Percentiles rank a stretch among this genome's conserved stretches.
phyloP scores from a whole-genome alignment of 2,329 filamentous ascomycete species.

The Pseudocercospora eumusae region DNA sequence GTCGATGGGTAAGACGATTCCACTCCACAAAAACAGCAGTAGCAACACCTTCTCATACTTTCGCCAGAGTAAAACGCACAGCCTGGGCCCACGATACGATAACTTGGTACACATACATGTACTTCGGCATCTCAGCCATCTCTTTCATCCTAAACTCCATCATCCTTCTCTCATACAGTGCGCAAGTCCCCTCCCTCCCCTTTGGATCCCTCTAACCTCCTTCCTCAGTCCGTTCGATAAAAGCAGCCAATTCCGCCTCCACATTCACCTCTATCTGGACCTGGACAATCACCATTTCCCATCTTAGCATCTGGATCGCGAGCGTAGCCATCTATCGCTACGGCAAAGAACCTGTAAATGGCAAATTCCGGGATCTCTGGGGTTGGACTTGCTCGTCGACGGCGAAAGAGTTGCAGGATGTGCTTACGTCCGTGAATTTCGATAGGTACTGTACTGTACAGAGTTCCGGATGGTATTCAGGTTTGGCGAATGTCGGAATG shows the following conservation, averaged over 20 bases:
- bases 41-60: not conserved
- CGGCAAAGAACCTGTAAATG: slow-evolving; percentile 40
- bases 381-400: slow-evolving; percentile 44
- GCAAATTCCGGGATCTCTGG: slow-evolving; percentile 45
- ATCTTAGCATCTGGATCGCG: slow-evolving; percentile 43
- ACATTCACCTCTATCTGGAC: slow-evolving; percentile 36
- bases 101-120: slow-evolving; percentile 46
- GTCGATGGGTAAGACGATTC: slow-evolving; percentile 26
- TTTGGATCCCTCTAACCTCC: no score
- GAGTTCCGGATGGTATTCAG: slow-evolving; percentile 41
- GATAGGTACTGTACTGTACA: slow-evolving; percentile 42
- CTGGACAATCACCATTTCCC: slow-evolving; percentile 36
- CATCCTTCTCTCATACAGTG: slow-evolving; percentile 41
- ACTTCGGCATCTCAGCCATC: slow-evolving; percentile 39
- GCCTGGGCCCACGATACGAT: slow-evolving; percentile 44
- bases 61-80: slow-evolving; percentile 33
- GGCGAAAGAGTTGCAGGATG: slow-evolving; percentile 42
- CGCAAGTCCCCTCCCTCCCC: no score
- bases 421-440: slow-evolving; percentile 44
- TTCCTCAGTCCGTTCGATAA: slow-evolving; percentile 27
- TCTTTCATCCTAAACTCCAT: slow-evolving; percentile 41
- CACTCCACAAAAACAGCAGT: not conserved
- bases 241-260: slow-evolving; percentile 40
- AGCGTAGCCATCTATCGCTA: slow-evolving; percentile 41
- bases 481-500: slow-evolving; percentile 39